Evolutionary conservation across 345 rosid genomes (phyloP), one percentile per base, ranked within the genome.

Genomic region (Cardamine resedifolia): DNA sequence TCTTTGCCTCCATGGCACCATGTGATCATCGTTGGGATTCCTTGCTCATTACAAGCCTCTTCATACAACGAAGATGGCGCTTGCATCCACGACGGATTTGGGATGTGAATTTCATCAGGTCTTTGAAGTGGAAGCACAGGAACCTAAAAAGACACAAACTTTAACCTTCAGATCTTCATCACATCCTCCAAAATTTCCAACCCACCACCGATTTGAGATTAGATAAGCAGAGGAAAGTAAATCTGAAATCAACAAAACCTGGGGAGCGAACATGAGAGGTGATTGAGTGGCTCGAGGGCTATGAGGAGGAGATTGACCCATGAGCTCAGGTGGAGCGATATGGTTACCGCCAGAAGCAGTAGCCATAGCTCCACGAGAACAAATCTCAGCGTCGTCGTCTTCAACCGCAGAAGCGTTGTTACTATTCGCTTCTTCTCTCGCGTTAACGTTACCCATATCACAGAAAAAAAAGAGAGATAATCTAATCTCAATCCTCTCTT

Each of bases 261-360:
- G 99, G 63, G 97, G 97, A 86, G 96, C 81, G 74, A 91, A 94
- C 97, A 89, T 86, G 71, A 88, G 81, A 78, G 99, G 99, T 9
- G 90, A 86, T 66, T 86, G 90, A 36, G 87, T 86, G 47, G 92
- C 85, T 45, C 91, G 81, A 47, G 97, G 97, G 74, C 94, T 90
- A 51, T 85, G 92, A 79, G 96, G 97, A 77, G 97, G 95, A 10
- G 97, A 94, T 66, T 91, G 98, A 64, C 95, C 95, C 90, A 91
- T 89, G 78, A 85, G 76, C 64, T 81, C 87, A 48, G 81, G 78
- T 9, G 82, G 77, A 31, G 68, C 64, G 16, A 55, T 21, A 27
- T 64, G 60, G 14, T 66, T 38, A 28, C 74, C 92, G 62, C 82
- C 85, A 10, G 84, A 66, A 52, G 76, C 71, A 57, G 78, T 81